Evolutionary conservation across 495 filamentous ascomycete species (phyloP).

Genomic region (Hypomontagnella submonticulosa): DNA sequence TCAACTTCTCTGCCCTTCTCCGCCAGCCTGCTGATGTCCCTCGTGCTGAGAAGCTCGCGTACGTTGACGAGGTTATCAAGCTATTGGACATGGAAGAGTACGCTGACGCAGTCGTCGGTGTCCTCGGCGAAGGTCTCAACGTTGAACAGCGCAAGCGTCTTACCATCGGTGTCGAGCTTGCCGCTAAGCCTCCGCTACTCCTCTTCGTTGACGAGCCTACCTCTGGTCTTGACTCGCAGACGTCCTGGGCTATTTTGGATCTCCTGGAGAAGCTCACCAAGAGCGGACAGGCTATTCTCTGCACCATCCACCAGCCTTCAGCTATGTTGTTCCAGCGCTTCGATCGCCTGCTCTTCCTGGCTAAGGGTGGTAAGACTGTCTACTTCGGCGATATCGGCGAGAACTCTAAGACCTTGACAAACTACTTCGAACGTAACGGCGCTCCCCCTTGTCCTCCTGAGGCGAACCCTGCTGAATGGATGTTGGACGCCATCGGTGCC

Average conservation of each 20-base stretch:
- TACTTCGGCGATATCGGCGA: slow-evolving; percentile 93
- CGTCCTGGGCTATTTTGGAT: slow-evolving; percentile 83
- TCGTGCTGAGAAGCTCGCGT: slow-evolving; percentile 79
- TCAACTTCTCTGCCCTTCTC: slow-evolving; percentile 84
- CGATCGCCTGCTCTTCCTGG: slow-evolving; percentile 85
- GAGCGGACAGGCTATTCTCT: slow-evolving; percentile 86
- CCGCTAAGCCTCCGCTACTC: slow-evolving; percentile 87
- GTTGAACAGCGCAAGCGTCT: slow-evolving; percentile 91
- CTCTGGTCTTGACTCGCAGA: slow-evolving; percentile 85
- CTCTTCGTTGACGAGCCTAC: slow-evolving; percentile 94
- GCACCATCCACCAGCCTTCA: slow-evolving; percentile 93
- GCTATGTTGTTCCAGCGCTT: slow-evolving; percentile 93
- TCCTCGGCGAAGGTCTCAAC: slow-evolving; percentile 89
- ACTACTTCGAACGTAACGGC: slow-evolving; percentile 85
- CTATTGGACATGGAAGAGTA: slow-evolving; percentile 89
- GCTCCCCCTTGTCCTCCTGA: slow-evolving; percentile 75
- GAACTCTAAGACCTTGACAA: slow-evolving; percentile 75
- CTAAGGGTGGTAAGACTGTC: slow-evolving; percentile 82
- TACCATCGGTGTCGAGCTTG: slow-evolving; percentile 92
- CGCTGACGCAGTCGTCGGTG: slow-evolving; percentile 87
- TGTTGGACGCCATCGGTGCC: slow-evolving; percentile 93
- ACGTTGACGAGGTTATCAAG: slow-evolving; percentile 91
- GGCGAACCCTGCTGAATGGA: slow-evolving; percentile 96
- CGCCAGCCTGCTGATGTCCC: slow-evolving; percentile 80
- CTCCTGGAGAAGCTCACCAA: slow-evolving; percentile 84